Conservation (phyloP, 768 basidiomycete genomes). For the Serendipita sp. region DNA sequence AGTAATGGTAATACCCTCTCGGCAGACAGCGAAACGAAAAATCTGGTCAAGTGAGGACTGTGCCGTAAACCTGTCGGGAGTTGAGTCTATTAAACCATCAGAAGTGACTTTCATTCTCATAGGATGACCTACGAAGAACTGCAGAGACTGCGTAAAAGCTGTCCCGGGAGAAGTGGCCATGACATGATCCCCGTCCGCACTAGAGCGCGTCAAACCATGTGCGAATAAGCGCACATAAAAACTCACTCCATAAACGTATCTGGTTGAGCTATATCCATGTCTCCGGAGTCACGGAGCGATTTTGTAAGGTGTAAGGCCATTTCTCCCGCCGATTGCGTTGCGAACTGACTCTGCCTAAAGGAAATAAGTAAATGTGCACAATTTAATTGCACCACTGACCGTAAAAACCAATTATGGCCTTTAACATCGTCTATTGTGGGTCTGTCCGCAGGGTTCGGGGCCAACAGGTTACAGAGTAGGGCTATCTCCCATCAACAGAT, state of each 20-base stretch:
- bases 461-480: slow-evolving; percentile 58
- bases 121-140: slow-evolving; percentile 53
- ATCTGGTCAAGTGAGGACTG: slow-evolving; percentile 61
- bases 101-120: not conserved
- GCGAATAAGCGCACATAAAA: not conserved
- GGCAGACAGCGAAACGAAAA: slow-evolving; percentile 51
- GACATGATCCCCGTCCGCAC: slow-evolving; percentile 38
- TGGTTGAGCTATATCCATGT: slow-evolving; percentile 57
- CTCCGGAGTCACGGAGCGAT: slow-evolving; percentile 50
- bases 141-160: slow-evolving; percentile 64
- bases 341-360: slow-evolving; percentile 53
- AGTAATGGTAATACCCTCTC: slow-evolving; percentile 36
- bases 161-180: slow-evolving; percentile 40
- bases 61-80: slow-evolving; percentile 61
- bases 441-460: slow-evolving; percentile 50
- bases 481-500: slow-evolving; percentile 31
- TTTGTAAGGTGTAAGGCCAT: slow-evolving; percentile 60
- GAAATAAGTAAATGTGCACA: slow-evolving; percentile 4
- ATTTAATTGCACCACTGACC: slow-evolving; percentile 27
- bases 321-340: slow-evolving; percentile 30
- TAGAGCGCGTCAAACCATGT: not conserved
- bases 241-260: slow-evolving; percentile 25
- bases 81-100: slow-evolving; percentile 43
- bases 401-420: slow-evolving; percentile 58
- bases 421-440: slow-evolving; percentile 44